phyloP scores from a whole-genome alignment of 2,329 filamentous ascomycete species.

The Truncatella angustata region DNA sequence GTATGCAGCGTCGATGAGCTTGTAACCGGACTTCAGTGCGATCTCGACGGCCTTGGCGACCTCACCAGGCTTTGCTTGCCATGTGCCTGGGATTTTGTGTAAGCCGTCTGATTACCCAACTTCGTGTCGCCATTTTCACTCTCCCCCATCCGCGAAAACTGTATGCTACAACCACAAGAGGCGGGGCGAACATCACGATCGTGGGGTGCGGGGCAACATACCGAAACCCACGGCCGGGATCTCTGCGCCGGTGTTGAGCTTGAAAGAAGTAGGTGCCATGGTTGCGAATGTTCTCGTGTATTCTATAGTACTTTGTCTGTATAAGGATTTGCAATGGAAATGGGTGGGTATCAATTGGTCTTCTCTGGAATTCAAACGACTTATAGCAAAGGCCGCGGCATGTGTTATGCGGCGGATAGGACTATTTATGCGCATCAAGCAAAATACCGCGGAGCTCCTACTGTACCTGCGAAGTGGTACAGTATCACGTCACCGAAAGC shows the following conservation, averaged over 20 bases:
- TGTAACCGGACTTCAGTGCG: conserved; percentile 57
- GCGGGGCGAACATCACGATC: not conserved
- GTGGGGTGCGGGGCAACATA: conserved; percentile 27
- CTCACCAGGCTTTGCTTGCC: conserved; percentile 60
- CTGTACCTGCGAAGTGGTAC: not conserved
- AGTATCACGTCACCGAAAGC: conserved; percentile 1
- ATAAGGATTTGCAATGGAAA: not conserved
- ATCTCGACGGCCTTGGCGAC: conserved; percentile 57
- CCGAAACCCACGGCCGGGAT: conserved; percentile 65
- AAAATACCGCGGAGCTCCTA: not conserved
- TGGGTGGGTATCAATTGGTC: not conserved
- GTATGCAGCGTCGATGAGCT: conserved; percentile 69
- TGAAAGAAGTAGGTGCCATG: conserved; percentile 58
- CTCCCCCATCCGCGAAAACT: not conserved
- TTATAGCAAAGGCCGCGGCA: not conserved
- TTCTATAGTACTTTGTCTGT: not conserved
- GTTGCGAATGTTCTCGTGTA: not conserved
- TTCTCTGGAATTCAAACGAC: not conserved
- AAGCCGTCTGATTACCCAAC: not conserved
- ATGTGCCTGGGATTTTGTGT: conserved; percentile 62
- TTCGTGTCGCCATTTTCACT: not conserved
- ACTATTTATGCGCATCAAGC: conserved; percentile 8
- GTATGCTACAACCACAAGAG: no score
- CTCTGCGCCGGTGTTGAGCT: conserved; percentile 61
- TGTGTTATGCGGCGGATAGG: not conserved